phyloP scores from a whole-genome alignment of 2,329 filamentous ascomycete genomes.

The Leptographium lundbergii region DNA sequence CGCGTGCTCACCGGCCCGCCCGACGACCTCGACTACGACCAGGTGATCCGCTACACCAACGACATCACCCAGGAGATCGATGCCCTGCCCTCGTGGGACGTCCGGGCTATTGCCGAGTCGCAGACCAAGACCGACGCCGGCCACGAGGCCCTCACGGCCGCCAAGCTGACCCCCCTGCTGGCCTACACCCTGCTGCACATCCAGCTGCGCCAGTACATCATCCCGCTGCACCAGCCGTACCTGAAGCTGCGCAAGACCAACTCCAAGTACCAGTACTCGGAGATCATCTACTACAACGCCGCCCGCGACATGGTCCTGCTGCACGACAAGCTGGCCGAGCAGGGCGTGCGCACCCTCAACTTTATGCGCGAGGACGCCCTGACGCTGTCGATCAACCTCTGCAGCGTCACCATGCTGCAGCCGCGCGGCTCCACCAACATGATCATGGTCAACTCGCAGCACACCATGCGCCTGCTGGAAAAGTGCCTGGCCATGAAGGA shows the following conservation, averaged over 20 bases:
- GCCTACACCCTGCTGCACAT: constrained; percentile 49
- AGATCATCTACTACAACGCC: constrained; percentile 51
- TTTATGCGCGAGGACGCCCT: constrained; percentile 48
- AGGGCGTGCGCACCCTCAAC: constrained; percentile 45
- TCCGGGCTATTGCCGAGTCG: constrained; percentile 12
- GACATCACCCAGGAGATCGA: constrained; percentile 49
- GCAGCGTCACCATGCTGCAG: constrained; percentile 48
- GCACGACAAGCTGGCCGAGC: constrained; percentile 46
- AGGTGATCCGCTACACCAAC: constrained; percentile 48
- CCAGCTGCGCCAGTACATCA: constrained; percentile 48
- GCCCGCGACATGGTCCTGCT: constrained; percentile 49
- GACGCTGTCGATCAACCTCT: constrained; percentile 47
- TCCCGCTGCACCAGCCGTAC: constrained; percentile 48
- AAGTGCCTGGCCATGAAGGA: constrained; percentile 49
- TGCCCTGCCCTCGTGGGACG: constrained; percentile 43
- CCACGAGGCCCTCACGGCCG: constrained; percentile 13
- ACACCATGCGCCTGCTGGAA: constrained; percentile 48
- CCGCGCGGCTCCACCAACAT: constrained; percentile 44
- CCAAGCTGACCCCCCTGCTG: constrained; percentile 40
- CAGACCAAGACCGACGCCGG: constrained; percentile 14
- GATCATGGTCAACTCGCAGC: constrained; percentile 48
- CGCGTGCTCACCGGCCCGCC: constrained; percentile 41
- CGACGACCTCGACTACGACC: constrained; percentile 46
- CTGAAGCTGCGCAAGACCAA: constrained; percentile 46
- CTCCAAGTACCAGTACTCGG: constrained; percentile 49